Percentiles rank a stretch among this genome's conserved stretches.
Evolutionary conservation across 331 rosid species (phyloP).

Genomic region (Acacia pycnantha): DNA sequence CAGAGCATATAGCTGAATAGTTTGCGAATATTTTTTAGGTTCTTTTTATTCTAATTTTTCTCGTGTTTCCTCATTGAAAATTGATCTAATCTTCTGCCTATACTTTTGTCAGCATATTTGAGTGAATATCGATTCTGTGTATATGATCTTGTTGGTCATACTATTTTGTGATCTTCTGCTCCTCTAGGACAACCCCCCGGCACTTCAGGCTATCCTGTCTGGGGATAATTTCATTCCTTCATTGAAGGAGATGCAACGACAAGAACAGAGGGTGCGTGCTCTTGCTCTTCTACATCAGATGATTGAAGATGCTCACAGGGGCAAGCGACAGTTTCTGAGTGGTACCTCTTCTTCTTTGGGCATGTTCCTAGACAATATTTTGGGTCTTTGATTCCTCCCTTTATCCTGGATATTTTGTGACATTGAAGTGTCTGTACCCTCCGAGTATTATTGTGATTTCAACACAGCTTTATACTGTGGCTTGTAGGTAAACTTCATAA

Average conservation of each 20-base stretch:
- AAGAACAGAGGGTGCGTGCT: conserved; percentile 95
- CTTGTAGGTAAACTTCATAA: conserved; percentile 93
- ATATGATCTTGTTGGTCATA: conserved; percentile 32
- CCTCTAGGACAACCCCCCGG: conserved; percentile 73
- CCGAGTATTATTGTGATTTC: conserved; percentile 13
- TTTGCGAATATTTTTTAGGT: neutral
- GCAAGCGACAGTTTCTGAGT: conserved; percentile 94
- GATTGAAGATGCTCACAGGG: conserved; percentile 97
- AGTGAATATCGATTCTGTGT: conserved; percentile 14
- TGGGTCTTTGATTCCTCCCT: neutral
- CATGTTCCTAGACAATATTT: neutral
- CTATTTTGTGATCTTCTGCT: conserved; percentile 40
- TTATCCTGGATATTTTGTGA: neutral
- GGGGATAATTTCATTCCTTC: conserved; percentile 65
- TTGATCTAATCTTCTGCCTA: neutral
- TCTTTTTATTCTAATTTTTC: neutral
- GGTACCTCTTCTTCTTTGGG: conserved; percentile 49
- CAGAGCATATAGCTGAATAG: neutral
- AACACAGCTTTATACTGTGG: conserved; percentile 26
- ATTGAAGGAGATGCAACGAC: conserved; percentile 66
- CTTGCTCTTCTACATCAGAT: conserved; percentile 91
- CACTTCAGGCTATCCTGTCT: conserved; percentile 71
- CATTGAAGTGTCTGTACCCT: conserved; percentile 12
- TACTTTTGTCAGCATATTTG: conserved; percentile 14
- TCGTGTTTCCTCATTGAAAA: neutral